Base-by-base conservation (phyloP, 2,329 filamentous ascomycete species). In the Pseudopyricularia cyperi region DNA sequence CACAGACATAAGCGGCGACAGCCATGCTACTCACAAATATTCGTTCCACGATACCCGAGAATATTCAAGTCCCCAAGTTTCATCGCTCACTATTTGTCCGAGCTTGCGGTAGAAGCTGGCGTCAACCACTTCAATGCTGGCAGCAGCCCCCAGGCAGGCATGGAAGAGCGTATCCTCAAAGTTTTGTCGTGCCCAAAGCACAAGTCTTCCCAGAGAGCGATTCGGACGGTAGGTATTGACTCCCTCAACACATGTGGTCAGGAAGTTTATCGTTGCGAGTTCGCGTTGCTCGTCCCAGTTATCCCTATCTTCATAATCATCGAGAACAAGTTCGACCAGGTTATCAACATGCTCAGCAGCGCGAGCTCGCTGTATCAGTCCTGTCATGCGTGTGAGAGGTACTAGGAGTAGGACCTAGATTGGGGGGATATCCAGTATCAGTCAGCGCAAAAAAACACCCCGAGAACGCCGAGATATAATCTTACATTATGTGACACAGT, bases 111-210 rank as follows among this genome's bases (percentile, higher is more conserved):
- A 37, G 11, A 37, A 37, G 34, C 34, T 17, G 15, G 19, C 3
- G n/a, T 2, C 7, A 7, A 3, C 2, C n/a, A 7, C 9, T 7
- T 3, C 2, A 17, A 17, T 6, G 19, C 2, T 2, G 34, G 3
- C 34, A 17, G 5, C n/a, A 37, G 34, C 34, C n/a, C 9, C 9
- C 34, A 37, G 34, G n/a, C 34, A 37, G 34, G 3, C 34, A 3
- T 3, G 3, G 7, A 7, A 37, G 7, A 37, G 34, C 7, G 15
- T 3, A 17, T 37, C 34, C 34, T 37, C 34, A 17, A 37, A 37
- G 19, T 4, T 17, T 37, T 17, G 15, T n/a, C 2, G 15, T 17
- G 34, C 15, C 34, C 34, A 37, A n/a, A 3, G 34, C 9, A 37
- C 7, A 17, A 37, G n/a, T 17, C 15, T 15, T 5, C 15, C 34